Evolutionary conservation across 1,284 basidiomycete species (phyloP), one percentile per base, ranked within the genome.

Genomic region (Anthracocystis setariae): DNA sequence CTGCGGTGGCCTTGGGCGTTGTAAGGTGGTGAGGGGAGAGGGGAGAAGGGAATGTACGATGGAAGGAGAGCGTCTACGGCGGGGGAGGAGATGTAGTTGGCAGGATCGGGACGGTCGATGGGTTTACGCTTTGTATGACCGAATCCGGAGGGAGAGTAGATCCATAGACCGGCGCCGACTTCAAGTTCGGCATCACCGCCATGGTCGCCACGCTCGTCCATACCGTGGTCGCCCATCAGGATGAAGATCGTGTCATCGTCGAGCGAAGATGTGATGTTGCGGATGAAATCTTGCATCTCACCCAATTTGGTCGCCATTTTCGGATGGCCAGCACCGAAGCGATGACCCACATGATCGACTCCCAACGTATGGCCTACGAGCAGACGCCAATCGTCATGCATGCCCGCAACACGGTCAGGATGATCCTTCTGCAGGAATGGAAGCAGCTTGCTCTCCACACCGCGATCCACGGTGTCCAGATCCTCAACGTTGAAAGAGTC

Each of bases 401-500:
- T 46, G 2, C 51, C 53, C 1, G 46, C 54, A 5, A 15, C 43
- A 27, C 64, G 48, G 4, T 63, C 44, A 12, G 61, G 55, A 21
- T 68, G 60, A 21, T 72, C 21, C 73, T n/a, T 39, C 62, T 42
- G 88, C 7, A 98, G 86, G 13, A 94, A 88, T 0, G 92, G 91
- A 72, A 93, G 89, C n/a, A 98, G 86, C 77, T 93, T 89, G 13
- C 85, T 78, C 40, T 91, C 89, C 56, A 98, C 94, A 9, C 95
- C 94, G 49, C 90, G 86, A 79, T 98, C 96, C 35, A 98, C 96
- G 0, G 92, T 92, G 80, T 98, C 93, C 17, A 98, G 86, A 81
- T 98, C 96, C 83, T 98, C 95, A 61, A 99, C 95, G 83, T 98
- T 95, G 87, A 99, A 98, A 1, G 93, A 97, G 83, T 97, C 94